Evolutionary conservation across 768 basidiomycete genomes (phyloP).

Genomic region (Leucocoprinus birnbaumii): DNA sequence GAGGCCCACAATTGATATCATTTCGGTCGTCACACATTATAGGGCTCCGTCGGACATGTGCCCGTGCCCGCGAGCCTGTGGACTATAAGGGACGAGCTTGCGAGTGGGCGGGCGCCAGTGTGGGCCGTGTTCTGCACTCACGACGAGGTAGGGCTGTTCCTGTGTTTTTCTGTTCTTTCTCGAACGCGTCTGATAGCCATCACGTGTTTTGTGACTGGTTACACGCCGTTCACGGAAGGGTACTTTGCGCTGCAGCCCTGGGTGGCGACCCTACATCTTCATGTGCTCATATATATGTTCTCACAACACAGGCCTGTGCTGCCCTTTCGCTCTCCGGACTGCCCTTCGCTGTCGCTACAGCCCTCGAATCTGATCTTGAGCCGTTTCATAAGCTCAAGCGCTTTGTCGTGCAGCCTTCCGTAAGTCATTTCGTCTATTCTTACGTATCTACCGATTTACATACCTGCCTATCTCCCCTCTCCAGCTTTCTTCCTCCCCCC

Average conservation of each 20-base stretch:
- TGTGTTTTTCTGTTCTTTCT: slow-evolving; percentile 2
- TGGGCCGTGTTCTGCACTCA: slow-evolving; percentile 62
- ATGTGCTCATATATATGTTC: slow-evolving; percentile 8
- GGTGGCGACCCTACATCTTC: slow-evolving; percentile 9
- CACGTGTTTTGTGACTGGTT: slow-evolving; percentile 22
- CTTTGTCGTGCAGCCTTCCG: slow-evolving; percentile 25
- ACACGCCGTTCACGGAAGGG: slow-evolving; percentile 29
- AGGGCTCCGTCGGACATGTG: too few species aligned
- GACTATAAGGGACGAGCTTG: slow-evolving; percentile 35
- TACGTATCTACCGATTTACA: slow-evolving; percentile 16
- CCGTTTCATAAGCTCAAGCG: slow-evolving; percentile 55
- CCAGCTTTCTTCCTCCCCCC: slow-evolving; percentile 17
- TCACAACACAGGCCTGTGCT: slow-evolving; percentile 43
- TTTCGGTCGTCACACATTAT: slow-evolving; percentile 19
- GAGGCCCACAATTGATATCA: slow-evolving; percentile 13
- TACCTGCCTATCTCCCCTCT: slow-evolving; percentile 11
- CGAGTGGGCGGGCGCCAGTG: slow-evolving; percentile 29
- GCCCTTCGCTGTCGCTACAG: slow-evolving; percentile 47
- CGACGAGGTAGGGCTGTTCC: slow-evolving; percentile 48
- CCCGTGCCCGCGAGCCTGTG: slow-evolving; percentile 46
- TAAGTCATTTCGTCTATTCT: slow-evolving; percentile 14
- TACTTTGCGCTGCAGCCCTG: slow-evolving; percentile 7
- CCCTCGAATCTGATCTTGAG: slow-evolving; percentile 61
- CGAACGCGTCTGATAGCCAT: slow-evolving; percentile 14
- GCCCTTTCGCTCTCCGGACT: slow-evolving; percentile 50